Percentiles rank a stretch among this genome's conserved stretches.
Conservation (phyloP, 495 filamentous ascomycete species). For the Polyplosphaeria fusca region DNA sequence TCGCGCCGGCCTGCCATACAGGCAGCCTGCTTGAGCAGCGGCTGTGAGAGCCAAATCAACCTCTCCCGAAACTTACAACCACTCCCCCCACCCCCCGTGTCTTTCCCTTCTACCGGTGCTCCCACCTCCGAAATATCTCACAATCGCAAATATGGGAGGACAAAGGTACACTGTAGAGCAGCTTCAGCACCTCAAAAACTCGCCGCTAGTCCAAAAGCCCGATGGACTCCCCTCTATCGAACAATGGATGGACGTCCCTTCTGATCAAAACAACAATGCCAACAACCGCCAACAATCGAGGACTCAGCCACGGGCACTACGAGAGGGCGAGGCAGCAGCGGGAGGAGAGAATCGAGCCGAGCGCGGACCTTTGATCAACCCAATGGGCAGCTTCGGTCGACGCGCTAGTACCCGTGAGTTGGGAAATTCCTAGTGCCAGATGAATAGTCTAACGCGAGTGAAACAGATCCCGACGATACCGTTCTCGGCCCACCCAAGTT, state of each 20-base stretch:
- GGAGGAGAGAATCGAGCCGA: conserved; percentile 22
- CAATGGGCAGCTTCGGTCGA: conserved; percentile 59
- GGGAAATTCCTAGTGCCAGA: background rate
- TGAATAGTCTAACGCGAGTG: too few species aligned
- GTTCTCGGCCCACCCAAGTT: conserved; percentile 85
- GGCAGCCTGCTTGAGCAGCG: conserved; percentile 20
- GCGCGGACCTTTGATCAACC: conserved; percentile 8
- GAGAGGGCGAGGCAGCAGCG: conserved; percentile 14
- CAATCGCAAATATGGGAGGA: conserved; percentile 27
- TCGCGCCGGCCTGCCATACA: conserved; percentile 7
- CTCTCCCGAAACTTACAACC: background rate
- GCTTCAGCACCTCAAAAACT: conserved; percentile 72
- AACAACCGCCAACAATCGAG: conserved; percentile 8
- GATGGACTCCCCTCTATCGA: conserved; percentile 76
- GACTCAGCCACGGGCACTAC: conserved; percentile 11
- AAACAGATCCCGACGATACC: conserved; percentile 68
- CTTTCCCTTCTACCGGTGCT: background rate
- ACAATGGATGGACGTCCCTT: conserved; percentile 83
- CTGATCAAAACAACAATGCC: conserved; percentile 24
- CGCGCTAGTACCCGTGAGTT: conserved; percentile 56
- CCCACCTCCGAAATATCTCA: background rate
- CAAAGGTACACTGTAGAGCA: conserved; percentile 71
- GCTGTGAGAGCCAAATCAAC: background rate
- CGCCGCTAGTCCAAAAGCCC: conserved; percentile 82
- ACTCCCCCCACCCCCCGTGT: background rate